Conservation (phyloP, 2,329 filamentous ascomycete species). For the Penicillium olsonii region DNA sequence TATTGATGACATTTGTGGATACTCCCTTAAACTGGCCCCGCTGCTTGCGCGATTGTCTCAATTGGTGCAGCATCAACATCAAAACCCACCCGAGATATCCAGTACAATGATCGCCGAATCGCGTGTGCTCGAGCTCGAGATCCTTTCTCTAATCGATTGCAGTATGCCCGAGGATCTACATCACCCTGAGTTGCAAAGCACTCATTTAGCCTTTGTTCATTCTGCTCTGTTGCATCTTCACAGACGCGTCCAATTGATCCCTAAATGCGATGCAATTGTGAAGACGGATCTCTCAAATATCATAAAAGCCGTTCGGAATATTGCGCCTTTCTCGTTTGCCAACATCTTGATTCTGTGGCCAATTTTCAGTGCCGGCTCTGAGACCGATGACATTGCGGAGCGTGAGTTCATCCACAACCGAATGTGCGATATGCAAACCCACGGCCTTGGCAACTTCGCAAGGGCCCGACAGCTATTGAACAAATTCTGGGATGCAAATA, state of each 20-base stretch:
- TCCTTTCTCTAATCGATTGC: slow-evolving; percentile 11
- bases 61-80: slow-evolving; percentile 13
- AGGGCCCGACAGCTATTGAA: slow-evolving; percentile 22
- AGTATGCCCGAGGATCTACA: slow-evolving; percentile 2
- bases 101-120: background rate
- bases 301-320: slow-evolving; percentile 18
- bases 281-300: slow-evolving; percentile 21
- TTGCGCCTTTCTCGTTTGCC: slow-evolving; percentile 24
- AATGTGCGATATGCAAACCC: slow-evolving; percentile 30
- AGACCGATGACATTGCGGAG: slow-evolving; percentile 21
- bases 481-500: slow-evolving; percentile 24
- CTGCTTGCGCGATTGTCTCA: slow-evolving; percentile 24
- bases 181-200: slow-evolving; percentile 19
- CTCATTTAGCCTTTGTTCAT: slow-evolving; percentile 30
- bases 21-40: slow-evolving; percentile 29
- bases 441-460: slow-evolving; percentile 33
- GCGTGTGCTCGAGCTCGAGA: slow-evolving; percentile 12
- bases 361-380: slow-evolving; percentile 35
- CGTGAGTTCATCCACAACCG: slow-evolving; percentile 22
- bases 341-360: slow-evolving; percentile 36
- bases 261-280: slow-evolving; percentile 20
- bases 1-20: slow-evolving; percentile 35
- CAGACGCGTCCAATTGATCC: slow-evolving; percentile 25
- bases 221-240: slow-evolving; percentile 32
- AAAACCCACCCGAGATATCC: background rate